Evolutionary conservation across 225 moss, liverwort and hornwort genomes (phyloP), one percentile per base, ranked within the genome.

Genomic region (Bryoerythrophyllum caledonicum): DNA sequence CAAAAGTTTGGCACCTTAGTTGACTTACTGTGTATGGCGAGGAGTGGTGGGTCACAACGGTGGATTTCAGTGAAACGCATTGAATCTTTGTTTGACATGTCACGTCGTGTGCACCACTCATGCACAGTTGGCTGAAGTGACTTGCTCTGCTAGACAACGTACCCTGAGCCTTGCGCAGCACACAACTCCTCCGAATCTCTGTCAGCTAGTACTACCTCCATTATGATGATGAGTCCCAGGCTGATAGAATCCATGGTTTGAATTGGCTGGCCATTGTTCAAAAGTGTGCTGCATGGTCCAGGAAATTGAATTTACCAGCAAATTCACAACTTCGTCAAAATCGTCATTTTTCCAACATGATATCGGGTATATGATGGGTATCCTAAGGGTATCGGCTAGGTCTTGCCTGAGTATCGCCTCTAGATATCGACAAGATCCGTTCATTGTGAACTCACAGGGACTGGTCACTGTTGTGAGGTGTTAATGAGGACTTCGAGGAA

Each of bases 1-100:
- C 70, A 54, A 70, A 66, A 43, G 35, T 21, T 16, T 3, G 12
- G 26, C 43, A 16, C 35, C 65, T 59, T 1, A 4, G 74, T 82
- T 78, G 82, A 78, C 78, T 32, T 32, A 32, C n/a, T n/a, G n/a
- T n/a, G n/a, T 60, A 32, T 4, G 21, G 30, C n/a, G 52, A 7
- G 41, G 40, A 24, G 24, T 28, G 41, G 64, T 32, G 82, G 59
- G 40, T 68, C 64, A 53, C n/a, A 8, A 8, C 3, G 68, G 30
- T 24, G 64, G 16, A 4, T 8, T 27, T 7, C 7, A 38, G 38
- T 8, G 38, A 17, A 49, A 27, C 26, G 71, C 59, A 43, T 71
- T 71, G 71, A 71, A 71, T 71, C 20, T 21, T 6, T 9, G 16
- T 30, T 28, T 28, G 25, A 14, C 26, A 14, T 59, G 58, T 41